Percentiles rank a stretch among this genome's conserved stretches.
phyloP scores from a whole-genome alignment of 140 eudicot genomes.

The Erigeron philadelphicus region DNA sequence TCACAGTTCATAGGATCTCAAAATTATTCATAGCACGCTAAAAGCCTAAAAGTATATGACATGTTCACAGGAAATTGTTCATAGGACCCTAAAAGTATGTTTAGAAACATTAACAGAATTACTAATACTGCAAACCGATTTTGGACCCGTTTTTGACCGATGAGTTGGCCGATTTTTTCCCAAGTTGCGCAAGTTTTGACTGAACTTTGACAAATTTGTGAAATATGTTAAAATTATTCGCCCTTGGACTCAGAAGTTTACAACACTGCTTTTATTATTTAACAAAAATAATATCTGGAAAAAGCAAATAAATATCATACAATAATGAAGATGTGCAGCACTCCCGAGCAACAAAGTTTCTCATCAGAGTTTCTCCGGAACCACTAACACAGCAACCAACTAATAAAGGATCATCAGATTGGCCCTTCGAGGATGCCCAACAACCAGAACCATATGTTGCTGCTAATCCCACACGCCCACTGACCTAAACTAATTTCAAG shows the following conservation, averaged over 20 bases:
- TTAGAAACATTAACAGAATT: too few relatives aligned
- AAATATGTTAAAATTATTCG: too few relatives aligned
- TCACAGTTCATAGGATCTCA: background rate
- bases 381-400: conserved; percentile 93
- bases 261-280: background rate
- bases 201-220: too few relatives aligned
- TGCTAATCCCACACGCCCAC: conserved; percentile 97
- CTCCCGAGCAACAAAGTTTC: conserved; percentile 76
- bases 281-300: background rate
- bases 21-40: too few relatives aligned
- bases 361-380: conserved; percentile 91
- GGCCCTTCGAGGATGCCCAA: conserved; percentile 82
- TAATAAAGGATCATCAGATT: conserved; percentile 46
- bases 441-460: conserved; percentile 93
- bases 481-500: conserved; percentile 43
- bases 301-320: conserved; percentile 39
- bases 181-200: too few relatives aligned
- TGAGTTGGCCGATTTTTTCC: too few relatives aligned
- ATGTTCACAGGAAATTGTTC: too few relatives aligned
- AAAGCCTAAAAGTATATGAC: too few relatives aligned
- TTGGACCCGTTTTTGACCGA: too few relatives aligned
- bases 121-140: too few relatives aligned
- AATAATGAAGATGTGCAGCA: conserved; percentile 67
- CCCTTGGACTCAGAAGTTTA: too few relatives aligned
- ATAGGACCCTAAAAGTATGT: too few relatives aligned